These are phyloP conservation scores for Spirogloea muscicola DNA, from an alignment of 139 green algal genomes.

Conservation along the genomic window DNA sequence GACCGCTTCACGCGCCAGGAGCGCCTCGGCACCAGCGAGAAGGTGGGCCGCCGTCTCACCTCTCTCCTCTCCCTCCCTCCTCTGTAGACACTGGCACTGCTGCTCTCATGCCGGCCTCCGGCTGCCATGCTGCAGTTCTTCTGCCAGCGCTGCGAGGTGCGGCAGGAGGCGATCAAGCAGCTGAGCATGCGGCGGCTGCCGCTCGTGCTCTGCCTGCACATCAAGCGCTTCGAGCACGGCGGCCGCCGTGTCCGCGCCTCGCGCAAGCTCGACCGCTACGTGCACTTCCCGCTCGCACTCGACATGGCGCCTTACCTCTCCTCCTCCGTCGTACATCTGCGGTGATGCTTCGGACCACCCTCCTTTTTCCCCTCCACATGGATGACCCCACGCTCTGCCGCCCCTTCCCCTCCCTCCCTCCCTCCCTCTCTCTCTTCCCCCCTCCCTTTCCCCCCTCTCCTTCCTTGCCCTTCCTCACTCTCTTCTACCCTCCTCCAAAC, in stretches of 20 bases:
- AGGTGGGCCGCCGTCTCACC: background rate
- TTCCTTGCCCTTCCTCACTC: background rate
- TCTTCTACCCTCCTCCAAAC: too few relatives aligned
- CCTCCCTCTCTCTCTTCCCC: background rate
- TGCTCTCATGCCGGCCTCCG: background rate
- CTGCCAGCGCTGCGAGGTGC: constrained; percentile 33
- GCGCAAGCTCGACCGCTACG: constrained; percentile 71
- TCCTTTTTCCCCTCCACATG: background rate
- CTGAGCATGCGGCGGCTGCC: constrained; percentile 75
- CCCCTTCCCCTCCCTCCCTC: background rate
- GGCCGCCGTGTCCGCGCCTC: constrained; percentile 12
- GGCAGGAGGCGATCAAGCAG: constrained; percentile 72
- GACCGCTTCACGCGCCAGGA: constrained; percentile 68
- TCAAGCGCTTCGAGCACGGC: constrained; percentile 85
- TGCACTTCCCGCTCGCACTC: constrained; percentile 71
- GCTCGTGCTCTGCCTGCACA: constrained; percentile 78
- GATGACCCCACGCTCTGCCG: background rate
- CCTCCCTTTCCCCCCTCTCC: background rate
- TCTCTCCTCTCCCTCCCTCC: too few relatives aligned
- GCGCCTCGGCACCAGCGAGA: constrained; percentile 51
- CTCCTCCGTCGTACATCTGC: constrained; percentile 57
- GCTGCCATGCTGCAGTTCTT: constrained; percentile 25
- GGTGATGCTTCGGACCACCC: constrained; percentile 7
- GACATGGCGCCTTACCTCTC: constrained; percentile 77
- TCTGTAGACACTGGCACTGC: too few relatives aligned